Base-by-base conservation (phyloP, 306 rosid species). In the Quercus dentata region DNA sequence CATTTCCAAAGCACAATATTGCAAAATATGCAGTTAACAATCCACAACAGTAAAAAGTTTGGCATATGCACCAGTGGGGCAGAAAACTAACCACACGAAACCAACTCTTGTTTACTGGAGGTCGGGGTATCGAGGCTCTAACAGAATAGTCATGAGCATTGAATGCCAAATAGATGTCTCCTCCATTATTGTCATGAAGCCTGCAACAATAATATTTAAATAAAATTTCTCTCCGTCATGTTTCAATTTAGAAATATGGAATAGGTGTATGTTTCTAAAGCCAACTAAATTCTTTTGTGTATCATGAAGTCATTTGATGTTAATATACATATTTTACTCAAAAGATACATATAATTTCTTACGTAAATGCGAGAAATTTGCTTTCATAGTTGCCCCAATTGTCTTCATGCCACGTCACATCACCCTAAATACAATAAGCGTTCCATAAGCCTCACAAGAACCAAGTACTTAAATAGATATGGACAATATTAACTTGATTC, bases 341-440 rank as follows among this genome's bases (percentile, higher is more conserved):
- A 71, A 3, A 69, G 25, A 73, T 52, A 46, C 51, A 58, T 18
- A 51, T 54, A 72, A 74, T 62, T 74, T 57, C 98, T 91, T 87
- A 95, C 98, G 99, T 91, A 80, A 93, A 95, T 76, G 99, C 99
- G 30, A 93, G 94, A 83, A 95, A 95, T 83, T 79, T 95, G 94
- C 99, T 93, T 23, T 91, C 91, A 49, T 56, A 64, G 69, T 91
- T 88, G 79, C 70, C 86, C 98, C 99, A 95, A 76, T 90, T 90
- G 89, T 91, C 88, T 83, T 95, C 99, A 64, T 93, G 99, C 99
- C 99, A 95, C 27, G 97, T 95, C 74, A 95, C 86, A 56, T 95
- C 96, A 69, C 71, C 76, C 99, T 95, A 91, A 88, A 86, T 19
- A 68, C 78, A 70, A 56, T 35, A 56, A 14, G 38, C 30, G 79